These are phyloP conservation scores for Diaporthe eres DNA, from an alignment of 2,329 filamentous ascomycete genomes.

Conservation along the genomic window DNA sequence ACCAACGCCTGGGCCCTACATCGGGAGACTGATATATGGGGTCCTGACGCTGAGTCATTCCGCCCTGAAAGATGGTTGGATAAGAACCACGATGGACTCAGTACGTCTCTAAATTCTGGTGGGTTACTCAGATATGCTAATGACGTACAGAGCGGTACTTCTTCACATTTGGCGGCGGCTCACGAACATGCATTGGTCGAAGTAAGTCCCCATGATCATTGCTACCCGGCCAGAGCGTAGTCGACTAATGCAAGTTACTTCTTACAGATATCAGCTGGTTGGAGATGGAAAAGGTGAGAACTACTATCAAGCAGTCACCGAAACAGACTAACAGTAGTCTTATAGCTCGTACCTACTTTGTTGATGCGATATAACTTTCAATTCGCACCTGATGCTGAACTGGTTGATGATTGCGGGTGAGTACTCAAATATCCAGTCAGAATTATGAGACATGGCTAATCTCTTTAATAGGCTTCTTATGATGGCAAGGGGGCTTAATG, in stretches of 20 bases:
- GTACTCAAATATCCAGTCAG: background rate
- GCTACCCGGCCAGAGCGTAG: background rate
- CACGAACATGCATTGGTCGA: background rate
- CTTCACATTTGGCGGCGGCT: background rate
- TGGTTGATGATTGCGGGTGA: slow-evolving; percentile 3
- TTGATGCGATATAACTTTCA: slow-evolving; percentile 5
- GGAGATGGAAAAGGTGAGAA: slow-evolving; percentile 13
- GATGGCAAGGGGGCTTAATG: background rate
- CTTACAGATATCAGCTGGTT: slow-evolving; percentile 3
- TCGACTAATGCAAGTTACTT: background rate
- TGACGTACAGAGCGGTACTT: background rate
- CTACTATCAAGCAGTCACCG: background rate
- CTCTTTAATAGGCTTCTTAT: background rate
- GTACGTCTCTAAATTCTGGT: background rate
- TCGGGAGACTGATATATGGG: background rate
- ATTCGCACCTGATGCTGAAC: background rate
- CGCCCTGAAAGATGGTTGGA: slow-evolving; percentile 9
- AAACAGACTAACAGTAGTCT: background rate
- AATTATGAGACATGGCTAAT: background rate
- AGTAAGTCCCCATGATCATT: background rate
- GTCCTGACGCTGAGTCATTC: background rate
- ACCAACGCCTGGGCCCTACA: background rate
- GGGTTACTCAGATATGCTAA: background rate
- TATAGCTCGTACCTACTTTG: slow-evolving; percentile 1
- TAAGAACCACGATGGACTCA: background rate